Base-by-base conservation (phyloP, 208 protist genomes). In the Crithidia fasciculata region DNA sequence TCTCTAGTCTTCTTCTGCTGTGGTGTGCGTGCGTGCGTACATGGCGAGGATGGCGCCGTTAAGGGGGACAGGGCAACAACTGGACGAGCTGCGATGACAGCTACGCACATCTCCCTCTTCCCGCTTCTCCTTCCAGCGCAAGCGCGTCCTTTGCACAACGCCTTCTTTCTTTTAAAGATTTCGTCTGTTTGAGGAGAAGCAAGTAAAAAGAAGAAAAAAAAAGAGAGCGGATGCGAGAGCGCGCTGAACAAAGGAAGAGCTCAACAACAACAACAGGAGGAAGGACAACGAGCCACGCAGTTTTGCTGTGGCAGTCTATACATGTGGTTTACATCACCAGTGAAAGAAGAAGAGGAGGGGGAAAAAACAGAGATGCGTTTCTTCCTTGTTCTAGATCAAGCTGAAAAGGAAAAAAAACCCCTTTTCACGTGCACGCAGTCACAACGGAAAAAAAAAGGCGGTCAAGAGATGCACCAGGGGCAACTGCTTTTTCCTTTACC, bases 181-280 rank as follows among this genome's bases (percentile, higher is more conserved):
- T 1, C 28, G 28, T 28, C 28, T 28, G 28, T 28, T 28, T 28
- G 28, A 28, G 8, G 52, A 28, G 19, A 62, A 5, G 40, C 47
- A 67, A 67, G 18, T 44, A 60, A 79, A 85, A 56, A 81, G 43
- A 59, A 13, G 41, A 63, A 18, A 64, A 40, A 16, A 13, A 40
- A 77, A 16, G 66, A 54, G 12, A 49, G 45, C 9, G 45, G 45
- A 49, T 8, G 2, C 12, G 45, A 28, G 28, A 28, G 28, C 28
- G 28, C 28, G 28, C 28, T 28, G 28, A 28, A 28, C 28, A 28
- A 28, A 28, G 28, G 28, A 28, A 28, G 28, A 28, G 28, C 28
- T 0, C 28, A 28, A 28, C 28, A 28, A 28, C 45, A 65, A 37
- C 6, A 75, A 72, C 8, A 58, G 28, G 9, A 50, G 53, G 57